A percentile compares a stretch with the other conserved stretches of the same genome.
Conservation (phyloP, 1,139 yeast species). For the Wickerhamomyces sp. region DNA sequence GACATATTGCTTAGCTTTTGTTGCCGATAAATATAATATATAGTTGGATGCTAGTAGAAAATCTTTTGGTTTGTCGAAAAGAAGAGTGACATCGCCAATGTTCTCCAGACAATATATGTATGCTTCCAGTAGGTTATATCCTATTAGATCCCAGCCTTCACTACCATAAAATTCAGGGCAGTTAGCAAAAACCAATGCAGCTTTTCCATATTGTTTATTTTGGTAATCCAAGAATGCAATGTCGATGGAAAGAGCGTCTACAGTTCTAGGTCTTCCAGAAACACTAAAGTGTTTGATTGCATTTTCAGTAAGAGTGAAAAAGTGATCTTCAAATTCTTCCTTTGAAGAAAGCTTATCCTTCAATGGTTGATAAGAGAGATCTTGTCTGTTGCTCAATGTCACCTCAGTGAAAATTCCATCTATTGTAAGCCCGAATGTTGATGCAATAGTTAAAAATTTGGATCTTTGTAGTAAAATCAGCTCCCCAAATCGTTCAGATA, state of each 20-base stretch:
- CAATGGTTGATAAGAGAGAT: conserved; percentile 14
- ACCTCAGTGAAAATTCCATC: conserved; percentile 41
- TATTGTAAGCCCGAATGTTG: conserved; percentile 31
- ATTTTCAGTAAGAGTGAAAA: conserved; percentile 27
- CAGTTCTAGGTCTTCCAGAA: conserved; percentile 44
- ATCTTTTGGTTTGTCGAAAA: conserved; percentile 10
- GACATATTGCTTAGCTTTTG: conserved; percentile 2
- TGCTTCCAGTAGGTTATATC: conserved; percentile 57
- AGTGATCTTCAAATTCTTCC: conserved; percentile 25
- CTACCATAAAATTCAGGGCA: conserved; percentile 64
- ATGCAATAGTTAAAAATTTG: conserved; percentile 36
- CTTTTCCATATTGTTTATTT: conserved; percentile 50
- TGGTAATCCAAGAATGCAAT: conserved; percentile 68
- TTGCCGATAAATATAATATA: conserved; percentile 10
- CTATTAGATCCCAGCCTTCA: conserved; percentile 74
- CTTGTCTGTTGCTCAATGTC: background rate
- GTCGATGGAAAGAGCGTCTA: conserved; percentile 77
- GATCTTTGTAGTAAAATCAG: conserved; percentile 42
- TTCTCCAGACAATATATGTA: conserved; percentile 67
- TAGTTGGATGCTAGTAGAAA: conserved; percentile 13
- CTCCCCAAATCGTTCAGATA: conserved; percentile 43
- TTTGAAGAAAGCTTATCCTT: conserved; percentile 16
- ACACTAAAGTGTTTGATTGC: conserved; percentile 27
- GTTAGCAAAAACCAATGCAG: conserved; percentile 58
- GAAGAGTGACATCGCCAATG: conserved; percentile 25